Evolutionary conservation across 805 yeast species (phyloP).

Genomic region (Spathaspora gorwiae): DNA sequence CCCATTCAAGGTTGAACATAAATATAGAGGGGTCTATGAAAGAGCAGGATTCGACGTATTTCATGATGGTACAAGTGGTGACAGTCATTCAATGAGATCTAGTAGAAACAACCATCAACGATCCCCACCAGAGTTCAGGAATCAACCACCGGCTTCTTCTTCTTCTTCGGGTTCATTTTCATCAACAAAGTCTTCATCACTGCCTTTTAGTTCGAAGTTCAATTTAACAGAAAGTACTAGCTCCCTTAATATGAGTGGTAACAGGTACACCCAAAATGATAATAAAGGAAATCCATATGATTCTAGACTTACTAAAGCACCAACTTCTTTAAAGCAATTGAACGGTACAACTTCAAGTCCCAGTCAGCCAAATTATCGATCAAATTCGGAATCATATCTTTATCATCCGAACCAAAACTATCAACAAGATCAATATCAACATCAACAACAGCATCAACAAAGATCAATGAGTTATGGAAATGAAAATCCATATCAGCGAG

Average conservation of each 20-base stretch:
- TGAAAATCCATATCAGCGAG: not conserved
- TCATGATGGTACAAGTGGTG: slow-evolving; percentile 6
- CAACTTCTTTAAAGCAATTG: not conserved
- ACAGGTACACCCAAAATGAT: not conserved
- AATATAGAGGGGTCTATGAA: slow-evolving; percentile 69
- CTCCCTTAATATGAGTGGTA: not conserved
- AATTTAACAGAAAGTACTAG: slow-evolving; percentile 4
- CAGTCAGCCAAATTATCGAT: not conserved
- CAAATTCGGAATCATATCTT: not conserved
- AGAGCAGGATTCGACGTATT: slow-evolving; percentile 72
- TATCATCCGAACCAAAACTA: not conserved
- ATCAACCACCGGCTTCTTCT: not conserved
- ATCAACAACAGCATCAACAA: not conserved
- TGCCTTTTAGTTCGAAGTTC: not conserved
- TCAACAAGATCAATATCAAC: not conserved
- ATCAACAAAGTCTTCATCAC: not conserved
- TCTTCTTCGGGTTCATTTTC: not conserved
- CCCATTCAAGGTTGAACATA: slow-evolving; percentile 56
- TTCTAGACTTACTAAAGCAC: not conserved
- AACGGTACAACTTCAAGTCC: not conserved
- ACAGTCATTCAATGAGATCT: not conserved
- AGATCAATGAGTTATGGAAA: not conserved
- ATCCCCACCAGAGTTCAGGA: not conserved
- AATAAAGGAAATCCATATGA: not conserved
- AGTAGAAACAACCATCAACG: not conserved